These are phyloP conservation scores for Metschnikowia aberdeeniae DNA, from an alignment of 805 yeast genomes.

Conservation along the genomic window DNA sequence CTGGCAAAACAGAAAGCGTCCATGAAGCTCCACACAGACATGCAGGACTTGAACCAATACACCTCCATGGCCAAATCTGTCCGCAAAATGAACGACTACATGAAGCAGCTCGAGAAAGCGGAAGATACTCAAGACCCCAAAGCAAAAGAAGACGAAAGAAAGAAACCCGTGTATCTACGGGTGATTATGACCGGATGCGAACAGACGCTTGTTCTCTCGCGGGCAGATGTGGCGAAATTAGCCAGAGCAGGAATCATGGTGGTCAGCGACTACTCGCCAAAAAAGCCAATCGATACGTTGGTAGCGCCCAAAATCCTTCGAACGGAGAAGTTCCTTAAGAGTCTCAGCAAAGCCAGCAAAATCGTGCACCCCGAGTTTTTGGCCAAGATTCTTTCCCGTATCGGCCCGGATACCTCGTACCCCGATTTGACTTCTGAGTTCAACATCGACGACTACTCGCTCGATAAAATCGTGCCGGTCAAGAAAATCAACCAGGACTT, in stretches of 20 bases:
- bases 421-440: slow-evolving; percentile 19
- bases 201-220: slow-evolving; percentile 33
- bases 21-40: slow-evolving; percentile 59
- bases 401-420: slow-evolving; percentile 36
- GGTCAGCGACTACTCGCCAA: slow-evolving; percentile 36
- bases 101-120: slow-evolving; percentile 30
- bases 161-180: slow-evolving; percentile 25
- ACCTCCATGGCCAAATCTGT: slow-evolving; percentile 48
- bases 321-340: slow-evolving; percentile 80
- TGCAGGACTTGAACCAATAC: slow-evolving; percentile 62
- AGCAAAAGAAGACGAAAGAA: background rate
- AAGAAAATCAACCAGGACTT: slow-evolving; percentile 31
- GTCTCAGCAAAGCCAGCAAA: slow-evolving; percentile 54
- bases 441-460: slow-evolving; percentile 27
- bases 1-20: slow-evolving; percentile 69
- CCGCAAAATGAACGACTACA: slow-evolving; percentile 33
- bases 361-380: slow-evolving; percentile 53
- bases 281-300: slow-evolving; percentile 41
- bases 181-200: slow-evolving; percentile 69
- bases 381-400: slow-evolving; percentile 10
- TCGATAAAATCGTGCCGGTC: slow-evolving; percentile 30
- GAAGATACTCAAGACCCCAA: background rate
- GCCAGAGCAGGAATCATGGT: slow-evolving; percentile 56
- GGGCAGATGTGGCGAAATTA: slow-evolving; percentile 42
- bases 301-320: slow-evolving; percentile 81